Evolutionary conservation across 2,329 filamentous ascomycete genomes (phyloP), one percentile per base, ranked within the genome.

Genomic region (Dryadomyces quercivorus): DNA sequence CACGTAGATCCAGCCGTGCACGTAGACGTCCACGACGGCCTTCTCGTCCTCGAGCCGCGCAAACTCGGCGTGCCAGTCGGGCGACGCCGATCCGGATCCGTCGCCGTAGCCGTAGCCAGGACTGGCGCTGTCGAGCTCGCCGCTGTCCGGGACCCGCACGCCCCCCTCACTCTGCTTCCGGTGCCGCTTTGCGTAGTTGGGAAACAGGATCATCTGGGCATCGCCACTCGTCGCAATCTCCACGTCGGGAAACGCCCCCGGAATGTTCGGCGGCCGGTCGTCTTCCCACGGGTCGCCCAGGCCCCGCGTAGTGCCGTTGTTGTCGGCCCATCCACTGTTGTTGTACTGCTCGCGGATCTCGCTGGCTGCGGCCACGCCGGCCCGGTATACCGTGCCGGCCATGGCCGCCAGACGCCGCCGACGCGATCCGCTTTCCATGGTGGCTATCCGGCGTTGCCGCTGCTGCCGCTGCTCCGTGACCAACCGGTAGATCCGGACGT

Each of bases 151-250:
- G 15, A 13, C 16, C 8, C 5, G 36, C 7, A 12, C 26, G 36
- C 20, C 13, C 8, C 34, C 26, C 18, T 38, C 16, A 2, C 18
- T 44, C 34, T 46, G 46, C 31, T 76, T 84, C 38, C 79, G 68
- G 66, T 94, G 85, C 57, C 76, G 77, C 64, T 91, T 83, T 9
- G 88, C 89, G 66, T 98, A 98, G 53, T 89, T 96, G 0, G 93
- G 93, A 61, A 98, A 98, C 22, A 98, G 67, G 10, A 98, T 81
- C 83, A 98, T 88, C 70, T 97, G 88, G 66, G 96, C 90, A 57
- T 89, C 81, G 13, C 88, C 91, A 58, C 82, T 84, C 12, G 82
- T 79, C 16, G 86, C 80, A 57, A 95, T 86, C n/a, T 85, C 81
- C 18, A 88, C 86, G 61, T 95, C 85, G 0, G 90, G 88, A 63